Conservation (phyloP, 768 basidiomycete species). For the Trametes coccinea region DNA sequence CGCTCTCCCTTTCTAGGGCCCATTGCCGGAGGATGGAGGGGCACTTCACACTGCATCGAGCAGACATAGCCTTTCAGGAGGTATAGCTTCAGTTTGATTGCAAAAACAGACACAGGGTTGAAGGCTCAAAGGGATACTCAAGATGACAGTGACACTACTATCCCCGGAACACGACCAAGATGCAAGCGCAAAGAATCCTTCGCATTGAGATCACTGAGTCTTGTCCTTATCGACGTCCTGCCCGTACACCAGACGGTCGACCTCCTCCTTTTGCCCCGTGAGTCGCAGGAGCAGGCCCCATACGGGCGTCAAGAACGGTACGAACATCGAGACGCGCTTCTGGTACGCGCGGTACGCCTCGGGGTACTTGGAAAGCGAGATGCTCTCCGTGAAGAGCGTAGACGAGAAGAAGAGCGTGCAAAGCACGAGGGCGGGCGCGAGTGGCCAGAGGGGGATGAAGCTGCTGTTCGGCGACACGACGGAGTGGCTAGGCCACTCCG, state of each 20-base stretch:
- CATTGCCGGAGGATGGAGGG: too few species aligned
- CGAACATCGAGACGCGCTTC: conserved; percentile 80
- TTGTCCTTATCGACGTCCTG: conserved; percentile 28
- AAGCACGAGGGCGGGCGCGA: conserved; percentile 61
- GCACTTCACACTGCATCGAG: too few species aligned
- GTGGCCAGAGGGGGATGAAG: conserved; percentile 34
- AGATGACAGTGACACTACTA: too few species aligned
- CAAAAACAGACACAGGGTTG: too few species aligned
- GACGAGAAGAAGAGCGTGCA: conserved; percentile 76
- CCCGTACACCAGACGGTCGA: conserved; percentile 49
- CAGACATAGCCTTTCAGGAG: too few species aligned
- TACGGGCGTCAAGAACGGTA: conserved; percentile 47
- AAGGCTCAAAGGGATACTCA: too few species aligned
- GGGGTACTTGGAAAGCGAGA: conserved; percentile 75
- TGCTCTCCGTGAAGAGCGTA: conserved; percentile 78
- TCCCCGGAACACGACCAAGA: too few species aligned
- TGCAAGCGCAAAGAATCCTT: neutral
- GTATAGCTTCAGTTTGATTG: too few species aligned
- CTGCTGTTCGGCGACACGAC: conserved; percentile 26
- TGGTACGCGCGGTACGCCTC: conserved; percentile 70
- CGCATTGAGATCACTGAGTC: conserved; percentile 23
- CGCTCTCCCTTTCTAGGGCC: too few species aligned
- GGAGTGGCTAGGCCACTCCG: conserved; percentile 32
- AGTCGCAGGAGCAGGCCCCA: conserved; percentile 43
- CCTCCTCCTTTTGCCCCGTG: conserved; percentile 37